These are phyloP conservation scores for Trametopsis cervina DNA, from an alignment of 768 basidiomycete species.

Conservation along the genomic window DNA sequence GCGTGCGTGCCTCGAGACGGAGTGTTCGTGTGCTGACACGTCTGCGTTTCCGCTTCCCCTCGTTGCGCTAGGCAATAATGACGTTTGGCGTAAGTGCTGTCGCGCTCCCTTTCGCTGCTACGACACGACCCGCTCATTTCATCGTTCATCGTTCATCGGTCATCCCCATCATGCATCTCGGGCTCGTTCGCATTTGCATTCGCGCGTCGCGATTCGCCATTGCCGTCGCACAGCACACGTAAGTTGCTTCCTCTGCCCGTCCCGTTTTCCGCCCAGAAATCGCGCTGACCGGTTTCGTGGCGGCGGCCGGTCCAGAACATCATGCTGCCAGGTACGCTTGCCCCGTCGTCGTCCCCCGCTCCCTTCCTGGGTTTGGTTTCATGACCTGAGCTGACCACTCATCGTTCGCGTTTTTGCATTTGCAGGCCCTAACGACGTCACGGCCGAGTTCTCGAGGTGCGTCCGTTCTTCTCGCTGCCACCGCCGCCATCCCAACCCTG, in stretches of 20 bases:
- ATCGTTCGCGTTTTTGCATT: conserved; percentile 1
- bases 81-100: conserved; percentile 71
- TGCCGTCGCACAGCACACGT: conserved; percentile 52
- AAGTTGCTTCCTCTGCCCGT: conserved; percentile 19
- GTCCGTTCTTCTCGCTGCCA: no score
- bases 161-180: no score
- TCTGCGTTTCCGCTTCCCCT: no score
- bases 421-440: conserved; percentile 61
- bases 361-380: no score
- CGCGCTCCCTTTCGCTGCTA: conserved; percentile 3
- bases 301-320: conserved; percentile 63
- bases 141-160: no score
- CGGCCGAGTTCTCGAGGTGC: conserved; percentile 62
- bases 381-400: no score
- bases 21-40: background rate
- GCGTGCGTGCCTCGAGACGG: conserved; percentile 2
- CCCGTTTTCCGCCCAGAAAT: no score
- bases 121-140: no score
- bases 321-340: conserved; percentile 46
- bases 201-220: conserved; percentile 8
- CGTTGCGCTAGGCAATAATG: conserved; percentile 67
- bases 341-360: no score
- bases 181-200: no score
- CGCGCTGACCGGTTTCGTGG: no score
- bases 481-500: background rate